These are phyloP conservation scores for Pythium aphanidermatum DNA, from an alignment of 352 stramenopile genomes.

Conservation along the genomic window DNA sequence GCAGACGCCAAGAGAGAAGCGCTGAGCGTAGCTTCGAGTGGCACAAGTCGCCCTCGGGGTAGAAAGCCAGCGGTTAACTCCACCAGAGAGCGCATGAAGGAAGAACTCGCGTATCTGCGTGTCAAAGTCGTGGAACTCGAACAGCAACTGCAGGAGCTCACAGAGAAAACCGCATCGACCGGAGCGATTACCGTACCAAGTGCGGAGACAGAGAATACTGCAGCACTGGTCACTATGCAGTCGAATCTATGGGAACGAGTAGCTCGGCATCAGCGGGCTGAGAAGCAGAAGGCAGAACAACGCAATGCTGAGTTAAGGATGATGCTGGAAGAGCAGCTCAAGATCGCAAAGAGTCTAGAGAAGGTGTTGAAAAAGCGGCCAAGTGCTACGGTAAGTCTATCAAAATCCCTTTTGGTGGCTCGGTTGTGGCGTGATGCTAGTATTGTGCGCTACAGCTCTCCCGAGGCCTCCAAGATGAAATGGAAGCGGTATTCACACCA, in stretches of 20 bases:
- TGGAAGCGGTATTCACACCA: background rate
- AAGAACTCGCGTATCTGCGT: slow-evolving; percentile 47
- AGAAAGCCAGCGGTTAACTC: slow-evolving; percentile 41
- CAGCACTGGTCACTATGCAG: background rate
- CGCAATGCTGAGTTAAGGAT: slow-evolving; percentile 24
- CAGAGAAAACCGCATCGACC: background rate
- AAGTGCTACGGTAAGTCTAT: background rate
- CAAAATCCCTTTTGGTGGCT: background rate
- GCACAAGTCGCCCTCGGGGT: background rate
- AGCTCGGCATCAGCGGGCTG: slow-evolving; percentile 20
- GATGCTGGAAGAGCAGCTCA: slow-evolving; percentile 35
- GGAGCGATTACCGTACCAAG: background rate
- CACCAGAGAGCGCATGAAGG: slow-evolving; percentile 42
- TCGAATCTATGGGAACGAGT: slow-evolving; percentile 22
- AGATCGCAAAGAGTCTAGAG: slow-evolving; percentile 40
- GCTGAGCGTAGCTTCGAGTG: slow-evolving; percentile 1
- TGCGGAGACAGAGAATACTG: slow-evolving; percentile 10
- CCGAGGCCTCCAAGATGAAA: background rate
- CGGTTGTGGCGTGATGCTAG: too few species aligned
- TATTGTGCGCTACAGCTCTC: slow-evolving; percentile 1
- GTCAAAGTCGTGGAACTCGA: slow-evolving; percentile 38
- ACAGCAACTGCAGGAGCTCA: slow-evolving; percentile 19
- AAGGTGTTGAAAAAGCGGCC: slow-evolving; percentile 32
- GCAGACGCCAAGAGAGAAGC: slow-evolving; percentile 4
- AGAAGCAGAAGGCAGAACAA: slow-evolving; percentile 21